Conservation (phyloP, 495 filamentous ascomycete genomes). For the Trichoderma reesei region DNA sequence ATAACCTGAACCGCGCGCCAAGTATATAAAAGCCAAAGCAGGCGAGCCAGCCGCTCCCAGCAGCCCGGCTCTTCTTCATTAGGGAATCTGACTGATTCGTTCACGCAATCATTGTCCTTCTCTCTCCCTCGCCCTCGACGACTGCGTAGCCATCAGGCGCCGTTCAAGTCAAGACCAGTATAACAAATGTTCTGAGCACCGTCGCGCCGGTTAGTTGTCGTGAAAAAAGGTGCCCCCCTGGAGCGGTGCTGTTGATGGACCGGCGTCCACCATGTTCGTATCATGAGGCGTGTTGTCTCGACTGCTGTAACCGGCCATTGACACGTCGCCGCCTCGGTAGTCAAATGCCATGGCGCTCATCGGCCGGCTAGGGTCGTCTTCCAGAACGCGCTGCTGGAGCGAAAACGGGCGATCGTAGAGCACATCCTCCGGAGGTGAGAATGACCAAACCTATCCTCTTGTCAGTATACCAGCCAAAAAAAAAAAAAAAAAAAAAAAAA, state of each 20-base stretch:
- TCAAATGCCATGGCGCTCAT: conserved; percentile 30
- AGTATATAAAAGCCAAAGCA: conserved; percentile 2
- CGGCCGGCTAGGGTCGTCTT: conserved; percentile 29
- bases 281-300: background rate
- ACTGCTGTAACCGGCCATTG: background rate
- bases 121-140: background rate
- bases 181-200: background rate
- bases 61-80: background rate
- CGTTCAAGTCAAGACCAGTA: background rate
- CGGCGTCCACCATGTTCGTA: conserved; percentile 10
- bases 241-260: conserved; percentile 11
- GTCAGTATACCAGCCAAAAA: conserved; percentile 13
- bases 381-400: conserved; percentile 24
- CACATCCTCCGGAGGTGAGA: conserved; percentile 74
- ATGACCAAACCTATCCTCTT: conserved; percentile 67
- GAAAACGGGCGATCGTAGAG: conserved; percentile 33
- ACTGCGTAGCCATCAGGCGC: background rate
- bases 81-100: background rate
- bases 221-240: conserved; percentile 13
- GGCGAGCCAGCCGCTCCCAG: conserved; percentile 1
- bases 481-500: background rate
- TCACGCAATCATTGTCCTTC: background rate
- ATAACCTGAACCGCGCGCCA: conserved; percentile 8
- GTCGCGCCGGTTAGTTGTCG: conserved; percentile 8
- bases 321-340: conserved; percentile 11